Evolutionary conservation across 2,329 filamentous ascomycete species (phyloP).

Genomic region (Ceratocystis colombiana): DNA sequence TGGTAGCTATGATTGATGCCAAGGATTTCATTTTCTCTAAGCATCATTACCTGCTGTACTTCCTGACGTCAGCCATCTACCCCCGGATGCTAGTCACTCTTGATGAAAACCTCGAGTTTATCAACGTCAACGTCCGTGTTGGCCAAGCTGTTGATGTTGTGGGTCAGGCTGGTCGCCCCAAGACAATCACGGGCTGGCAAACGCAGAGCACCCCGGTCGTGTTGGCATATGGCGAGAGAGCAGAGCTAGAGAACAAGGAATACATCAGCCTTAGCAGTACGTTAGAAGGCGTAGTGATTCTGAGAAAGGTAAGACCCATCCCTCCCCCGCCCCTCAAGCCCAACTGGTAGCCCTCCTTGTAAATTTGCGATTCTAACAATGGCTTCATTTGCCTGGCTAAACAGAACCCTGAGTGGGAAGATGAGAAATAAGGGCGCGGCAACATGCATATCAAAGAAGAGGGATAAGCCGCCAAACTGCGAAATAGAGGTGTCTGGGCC

Average conservation of each 20-base stretch:
- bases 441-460: neutral
- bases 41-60: constrained; percentile 91
- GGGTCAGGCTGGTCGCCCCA: constrained; percentile 88
- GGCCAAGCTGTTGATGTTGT: constrained; percentile 98
- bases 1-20: constrained; percentile 89
- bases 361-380: neutral
- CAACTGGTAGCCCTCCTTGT: neutral
- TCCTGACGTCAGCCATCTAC: constrained; percentile 91
- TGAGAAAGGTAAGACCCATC: constrained; percentile 68
- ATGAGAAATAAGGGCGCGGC: constrained; percentile 21
- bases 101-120: constrained; percentile 84
- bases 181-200: constrained; percentile 99
- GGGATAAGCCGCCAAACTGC: neutral
- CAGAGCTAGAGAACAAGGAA: constrained; percentile 94
- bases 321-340: neutral
- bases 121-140: constrained; percentile 92
- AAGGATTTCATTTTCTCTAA: constrained; percentile 65
- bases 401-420: constrained; percentile 24
- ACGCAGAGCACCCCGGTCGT: constrained; percentile 98
- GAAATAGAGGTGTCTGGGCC: constrained; percentile 18
- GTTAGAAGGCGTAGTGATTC: constrained; percentile 86
- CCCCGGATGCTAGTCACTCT: constrained; percentile 93
- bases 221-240: constrained; percentile 85
- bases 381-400: neutral
- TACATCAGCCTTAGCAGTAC: constrained; percentile 87